Evolutionary conservation across 495 filamentous ascomycete genomes (phyloP).

Genomic region (Tuber umbilicatum): DNA sequence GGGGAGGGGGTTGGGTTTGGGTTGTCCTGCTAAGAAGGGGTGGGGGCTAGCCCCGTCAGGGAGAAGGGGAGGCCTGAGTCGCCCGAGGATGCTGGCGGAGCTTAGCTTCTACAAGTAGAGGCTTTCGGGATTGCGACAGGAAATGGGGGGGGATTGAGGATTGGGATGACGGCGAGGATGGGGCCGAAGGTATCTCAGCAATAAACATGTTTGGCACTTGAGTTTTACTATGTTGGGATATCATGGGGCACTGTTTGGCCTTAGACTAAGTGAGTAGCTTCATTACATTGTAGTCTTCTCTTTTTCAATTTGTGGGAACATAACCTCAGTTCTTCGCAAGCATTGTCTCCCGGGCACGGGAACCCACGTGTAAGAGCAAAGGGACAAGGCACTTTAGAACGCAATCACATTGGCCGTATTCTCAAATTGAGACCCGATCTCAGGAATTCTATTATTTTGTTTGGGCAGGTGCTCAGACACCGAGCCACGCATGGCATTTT

Average conservation of each 20-base stretch:
- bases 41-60: too few species aligned
- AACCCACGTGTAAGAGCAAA: neutral
- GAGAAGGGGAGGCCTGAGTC: neutral
- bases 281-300: neutral
- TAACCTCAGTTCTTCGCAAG: neutral
- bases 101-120: too few species aligned
- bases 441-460: conserved; percentile 6
- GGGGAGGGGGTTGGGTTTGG: conserved; percentile 47
- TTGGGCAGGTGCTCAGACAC: conserved; percentile 3
- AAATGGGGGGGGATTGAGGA: neutral
- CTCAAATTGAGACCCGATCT: neutral
- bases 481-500: neutral
- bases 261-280: neutral
- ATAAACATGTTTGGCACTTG: neutral
- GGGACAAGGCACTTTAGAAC: neutral
- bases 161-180: neutral
- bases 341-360: neutral
- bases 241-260: neutral
- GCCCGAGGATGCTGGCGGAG: too few species aligned
- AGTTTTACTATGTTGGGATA: neutral
- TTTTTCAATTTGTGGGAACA: neutral
- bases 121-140: too few species aligned
- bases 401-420: neutral
- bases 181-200: neutral
- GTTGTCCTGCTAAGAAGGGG: neutral